Evolutionary conservation across 306 rosid genomes (phyloP).

Genomic region (Prunus armeniaca): DNA sequence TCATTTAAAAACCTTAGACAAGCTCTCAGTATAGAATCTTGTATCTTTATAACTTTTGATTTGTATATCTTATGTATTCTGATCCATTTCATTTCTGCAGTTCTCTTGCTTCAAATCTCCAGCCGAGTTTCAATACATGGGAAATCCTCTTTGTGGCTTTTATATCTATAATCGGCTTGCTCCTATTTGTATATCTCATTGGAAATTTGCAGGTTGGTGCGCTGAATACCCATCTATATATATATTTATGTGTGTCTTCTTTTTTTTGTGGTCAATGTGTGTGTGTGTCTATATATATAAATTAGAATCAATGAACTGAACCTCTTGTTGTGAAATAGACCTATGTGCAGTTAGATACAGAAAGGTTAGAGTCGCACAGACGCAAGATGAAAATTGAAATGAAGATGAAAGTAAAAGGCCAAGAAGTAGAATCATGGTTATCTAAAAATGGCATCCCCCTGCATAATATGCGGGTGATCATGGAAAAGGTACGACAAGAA

Average conservation of each 20-base stretch:
- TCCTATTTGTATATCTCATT: slow-evolving; percentile 26
- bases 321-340: neutral
- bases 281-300: too few species aligned
- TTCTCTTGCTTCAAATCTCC: slow-evolving; percentile 25
- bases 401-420: neutral
- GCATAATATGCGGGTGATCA: neutral
- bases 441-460: neutral
- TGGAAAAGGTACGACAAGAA: neutral
- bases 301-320: neutral
- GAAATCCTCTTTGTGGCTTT: slow-evolving; percentile 21
- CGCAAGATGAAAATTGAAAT: neutral
- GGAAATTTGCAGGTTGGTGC: slow-evolving; percentile 29
- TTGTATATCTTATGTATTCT: too few species aligned
- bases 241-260: too few species aligned
- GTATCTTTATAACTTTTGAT: too few species aligned
- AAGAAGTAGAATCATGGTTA: neutral
- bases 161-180: slow-evolving; percentile 26
- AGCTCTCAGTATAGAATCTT: too few species aligned
- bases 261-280: too few species aligned
- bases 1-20: too few species aligned
- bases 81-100: neutral
- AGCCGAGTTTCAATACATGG: slow-evolving; percentile 17
- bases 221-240: too few species aligned
- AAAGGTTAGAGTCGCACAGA: neutral
- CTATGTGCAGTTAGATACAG: neutral